phyloP scores from a whole-genome alignment of 2,329 filamentous ascomycete genomes.

The Akanthomyces lecanii region DNA sequence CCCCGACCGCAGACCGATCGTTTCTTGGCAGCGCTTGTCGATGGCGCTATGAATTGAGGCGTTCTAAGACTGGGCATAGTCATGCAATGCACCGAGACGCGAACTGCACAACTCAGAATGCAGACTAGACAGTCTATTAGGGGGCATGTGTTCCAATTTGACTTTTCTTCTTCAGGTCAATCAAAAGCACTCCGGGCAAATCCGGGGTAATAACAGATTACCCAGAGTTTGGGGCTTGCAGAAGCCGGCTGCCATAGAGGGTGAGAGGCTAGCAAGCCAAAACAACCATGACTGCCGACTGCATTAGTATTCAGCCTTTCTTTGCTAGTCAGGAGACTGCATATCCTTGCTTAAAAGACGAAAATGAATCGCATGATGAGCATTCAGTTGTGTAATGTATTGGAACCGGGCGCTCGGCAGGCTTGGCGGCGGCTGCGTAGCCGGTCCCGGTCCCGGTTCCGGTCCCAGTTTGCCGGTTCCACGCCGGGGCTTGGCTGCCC shows the following conservation, averaged over 20 bases:
- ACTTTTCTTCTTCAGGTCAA: not conserved
- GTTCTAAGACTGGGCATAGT: not conserved
- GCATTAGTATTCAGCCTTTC: not conserved
- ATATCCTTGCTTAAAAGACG: not conserved
- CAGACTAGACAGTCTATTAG: too few species aligned
- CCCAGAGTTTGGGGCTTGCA: not conserved
- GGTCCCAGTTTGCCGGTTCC: slow-evolving; percentile 5
- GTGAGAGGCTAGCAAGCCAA: not conserved
- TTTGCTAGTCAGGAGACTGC: not conserved
- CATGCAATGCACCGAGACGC: not conserved
- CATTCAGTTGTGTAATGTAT: not conserved
- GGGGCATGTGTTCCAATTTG: not conserved
- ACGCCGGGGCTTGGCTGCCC: slow-evolving; percentile 1
- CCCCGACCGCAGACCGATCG: not conserved
- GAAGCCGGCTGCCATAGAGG: not conserved
- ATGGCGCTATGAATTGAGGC: slow-evolving; percentile 3
- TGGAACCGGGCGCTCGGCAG: not conserved
- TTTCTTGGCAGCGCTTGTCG: slow-evolving; percentile 4
- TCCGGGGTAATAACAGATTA: not conserved
- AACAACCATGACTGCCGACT: not conserved
- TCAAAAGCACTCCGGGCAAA: not conserved
- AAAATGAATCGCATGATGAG: not conserved
- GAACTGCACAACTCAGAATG: too few species aligned
- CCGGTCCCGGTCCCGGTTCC: slow-evolving; percentile 15
- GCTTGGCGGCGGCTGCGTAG: not conserved